Base-by-base conservation (phyloP, 1,284 basidiomycete species). In the Wallemia hederae region DNA sequence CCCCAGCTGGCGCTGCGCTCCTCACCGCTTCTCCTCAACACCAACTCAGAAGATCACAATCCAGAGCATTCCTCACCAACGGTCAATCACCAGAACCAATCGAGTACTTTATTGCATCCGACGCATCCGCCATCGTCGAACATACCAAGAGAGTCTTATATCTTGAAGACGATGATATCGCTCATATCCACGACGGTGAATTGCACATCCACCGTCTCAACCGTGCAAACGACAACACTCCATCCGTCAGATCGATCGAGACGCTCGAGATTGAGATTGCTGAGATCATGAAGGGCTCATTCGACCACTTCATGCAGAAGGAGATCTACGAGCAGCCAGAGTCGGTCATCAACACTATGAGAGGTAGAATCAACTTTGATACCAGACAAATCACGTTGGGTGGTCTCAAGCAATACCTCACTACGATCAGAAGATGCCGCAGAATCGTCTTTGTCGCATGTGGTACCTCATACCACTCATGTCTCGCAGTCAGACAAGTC, bases 311-410 rank as follows among this genome's bases (percentile, higher is more conserved):
- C 74, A 98, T 99, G 94, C 92, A 98, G 73, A 98, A 99, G 77
- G 94, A 99, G 74, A 98, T 99, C 69, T 98, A 94, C 78, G 94
- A 99, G 72, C 94, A 99, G 74, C 94, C 92, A 63, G 94, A 99
- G 70, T 96, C 90, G 58, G 94, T 98, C 66, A 89, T 98, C 73
- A 99, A 99, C 79, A 99, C 94, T 60, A 99, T 99, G 94, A 87
- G 94, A 80, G 94, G 94, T 65, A 88, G 94, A 67, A 87, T 99
- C 76, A 98, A 96, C 80, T 99, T 99, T 70, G 94, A 98, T 71
- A 81, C 78, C 61, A 80, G 86, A 72, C 78, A 78, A 64, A 85
- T 98, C 70, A 96, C 85, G 24, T 82, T 98, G 59, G 94, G 94
- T 71, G 94, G 94, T 61, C 78, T 99, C 62, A 85, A 90, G 65